Percentiles rank a stretch among this genome's conserved stretches.
Conservation (phyloP, 805 yeast species). For the Candida germanica region DNA sequence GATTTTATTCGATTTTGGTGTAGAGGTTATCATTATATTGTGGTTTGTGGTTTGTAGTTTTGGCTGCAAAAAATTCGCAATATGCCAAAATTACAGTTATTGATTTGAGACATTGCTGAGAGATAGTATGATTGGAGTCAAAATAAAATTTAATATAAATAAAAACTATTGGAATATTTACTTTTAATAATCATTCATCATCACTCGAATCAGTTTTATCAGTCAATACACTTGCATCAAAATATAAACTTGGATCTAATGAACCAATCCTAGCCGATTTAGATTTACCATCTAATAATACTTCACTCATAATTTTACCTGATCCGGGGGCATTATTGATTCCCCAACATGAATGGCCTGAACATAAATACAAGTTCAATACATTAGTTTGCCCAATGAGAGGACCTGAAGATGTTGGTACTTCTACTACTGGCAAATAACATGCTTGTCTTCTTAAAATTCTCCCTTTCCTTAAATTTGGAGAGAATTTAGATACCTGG, state of each 20-base stretch:
- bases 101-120: too few relatives aligned
- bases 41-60: too few relatives aligned
- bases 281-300: constrained; percentile 79
- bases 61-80: too few relatives aligned
- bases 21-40: neutral
- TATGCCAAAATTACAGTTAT: too few relatives aligned
- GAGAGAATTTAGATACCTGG: constrained; percentile 74
- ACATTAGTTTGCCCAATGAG: constrained; percentile 92
- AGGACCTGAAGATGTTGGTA: constrained; percentile 91
- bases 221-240: constrained; percentile 62
- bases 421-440: constrained; percentile 90
- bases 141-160: too few relatives aligned
- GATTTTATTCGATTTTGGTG: neutral
- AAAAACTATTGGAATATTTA: too few relatives aligned
- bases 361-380: constrained; percentile 69
- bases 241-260: constrained; percentile 81
- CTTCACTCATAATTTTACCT: constrained; percentile 88
- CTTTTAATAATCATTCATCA: neutral
- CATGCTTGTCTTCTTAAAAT: constrained; percentile 88
- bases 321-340: constrained; percentile 97
- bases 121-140: too few relatives aligned
- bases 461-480: constrained; percentile 67
- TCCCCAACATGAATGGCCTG: constrained; percentile 99
- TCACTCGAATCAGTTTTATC: constrained; percentile 14
- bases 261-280: constrained; percentile 75